A percentile compares a stretch with the other conserved stretches of the same genome.
Conservation (phyloP, 192 early-diverging fungal genomes). For the Coemansia sp. region DNA sequence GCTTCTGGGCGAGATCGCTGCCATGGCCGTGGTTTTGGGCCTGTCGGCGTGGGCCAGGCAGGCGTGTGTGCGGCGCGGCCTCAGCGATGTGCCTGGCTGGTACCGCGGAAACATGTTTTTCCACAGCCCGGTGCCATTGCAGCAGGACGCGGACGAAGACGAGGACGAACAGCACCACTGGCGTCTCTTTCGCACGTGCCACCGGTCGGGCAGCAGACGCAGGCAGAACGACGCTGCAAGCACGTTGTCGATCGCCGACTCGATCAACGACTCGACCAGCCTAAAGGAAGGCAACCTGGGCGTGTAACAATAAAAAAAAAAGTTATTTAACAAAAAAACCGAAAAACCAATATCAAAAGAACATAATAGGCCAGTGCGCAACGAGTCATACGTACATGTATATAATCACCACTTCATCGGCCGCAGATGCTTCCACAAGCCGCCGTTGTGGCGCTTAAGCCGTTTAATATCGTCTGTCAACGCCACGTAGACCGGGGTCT, state of each 20-base stretch:
- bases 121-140: slow-evolving; percentile 19
- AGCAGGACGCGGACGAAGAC: slow-evolving; percentile 10
- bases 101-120: slow-evolving; percentile 26
- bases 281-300: slow-evolving; percentile 24
- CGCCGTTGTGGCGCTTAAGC: slow-evolving; percentile 41
- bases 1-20: slow-evolving; percentile 46
- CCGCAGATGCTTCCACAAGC: slow-evolving; percentile 45
- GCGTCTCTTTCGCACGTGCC: too few species aligned
- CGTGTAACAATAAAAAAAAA: not conserved
- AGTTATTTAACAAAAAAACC: not conserved
- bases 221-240: not conserved
- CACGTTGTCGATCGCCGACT: slow-evolving; percentile 4
- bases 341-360: slow-evolving; percentile 5
- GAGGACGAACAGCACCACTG: not conserved
- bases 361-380: not conserved
- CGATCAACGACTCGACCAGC: slow-evolving; percentile 5
- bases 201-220: not conserved
- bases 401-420: slow-evolving; percentile 43
- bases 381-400: not conserved
- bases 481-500: slow-evolving; percentile 49
- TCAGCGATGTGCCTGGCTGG: slow-evolving; percentile 30
- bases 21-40: slow-evolving; percentile 27
- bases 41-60: slow-evolving; percentile 31
- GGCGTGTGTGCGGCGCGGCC: slow-evolving; percentile 13
- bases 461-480: slow-evolving; percentile 34